Evolutionary conservation across 2,329 filamentous ascomycete species (phyloP).

Genomic region (Aureobasidium melanogenum): DNA sequence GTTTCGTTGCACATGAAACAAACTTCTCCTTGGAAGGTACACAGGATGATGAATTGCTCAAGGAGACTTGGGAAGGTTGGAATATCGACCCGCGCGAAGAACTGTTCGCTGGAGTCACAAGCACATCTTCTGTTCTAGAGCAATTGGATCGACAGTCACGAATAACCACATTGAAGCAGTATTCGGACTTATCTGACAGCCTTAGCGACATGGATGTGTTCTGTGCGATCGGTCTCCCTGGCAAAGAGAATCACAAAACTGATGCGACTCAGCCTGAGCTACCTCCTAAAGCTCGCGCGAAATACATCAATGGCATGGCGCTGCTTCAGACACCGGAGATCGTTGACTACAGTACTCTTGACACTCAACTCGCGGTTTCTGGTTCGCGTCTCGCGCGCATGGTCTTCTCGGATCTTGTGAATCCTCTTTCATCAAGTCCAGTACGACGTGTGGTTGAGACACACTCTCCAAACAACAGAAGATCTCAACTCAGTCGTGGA

Average conservation of each 20-base stretch:
- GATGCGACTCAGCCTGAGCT: slow-evolving; percentile 58
- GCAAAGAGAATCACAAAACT: slow-evolving; percentile 8
- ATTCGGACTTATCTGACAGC: slow-evolving; percentile 47
- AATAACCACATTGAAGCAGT: slow-evolving; percentile 36
- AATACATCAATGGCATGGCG: slow-evolving; percentile 46
- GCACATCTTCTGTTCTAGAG: neutral
- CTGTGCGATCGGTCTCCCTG: slow-evolving; percentile 41
- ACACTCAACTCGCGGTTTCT: slow-evolving; percentile 25
- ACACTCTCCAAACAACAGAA: slow-evolving; percentile 14
- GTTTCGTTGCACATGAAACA: slow-evolving; percentile 46
- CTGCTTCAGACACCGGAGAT: slow-evolving; percentile 45
- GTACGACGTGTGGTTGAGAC: slow-evolving; percentile 11
- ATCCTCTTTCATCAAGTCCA: slow-evolving; percentile 18
- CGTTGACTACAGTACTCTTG: slow-evolving; percentile 36
- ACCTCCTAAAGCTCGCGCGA: slow-evolving; percentile 41
- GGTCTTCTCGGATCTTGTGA: slow-evolving; percentile 13
- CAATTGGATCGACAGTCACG: neutral
- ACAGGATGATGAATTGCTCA: slow-evolving; percentile 52
- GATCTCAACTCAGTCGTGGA: slow-evolving; percentile 25
- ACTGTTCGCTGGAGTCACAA: neutral
- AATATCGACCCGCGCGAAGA: slow-evolving; percentile 33
- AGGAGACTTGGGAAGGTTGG: slow-evolving; percentile 62
- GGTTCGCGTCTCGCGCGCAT: slow-evolving; percentile 19
- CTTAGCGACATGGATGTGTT: slow-evolving; percentile 60
- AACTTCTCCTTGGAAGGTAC: slow-evolving; percentile 24